Conservation (phyloP, 768 basidiomycete species). For the Boletus eberwhitei region DNA sequence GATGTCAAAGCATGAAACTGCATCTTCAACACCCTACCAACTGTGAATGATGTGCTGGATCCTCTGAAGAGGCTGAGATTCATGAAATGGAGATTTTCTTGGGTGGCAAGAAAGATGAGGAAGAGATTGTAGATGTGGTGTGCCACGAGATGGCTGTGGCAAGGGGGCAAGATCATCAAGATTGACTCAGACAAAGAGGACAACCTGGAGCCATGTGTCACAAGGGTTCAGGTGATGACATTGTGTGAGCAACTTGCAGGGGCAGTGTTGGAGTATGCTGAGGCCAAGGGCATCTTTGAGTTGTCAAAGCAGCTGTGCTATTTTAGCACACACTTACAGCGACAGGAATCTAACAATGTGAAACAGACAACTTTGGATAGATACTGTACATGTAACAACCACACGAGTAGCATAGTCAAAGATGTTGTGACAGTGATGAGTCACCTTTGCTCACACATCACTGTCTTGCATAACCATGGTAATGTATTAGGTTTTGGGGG, state of each 20-base stretch:
- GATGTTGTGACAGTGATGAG: too few relatives aligned
- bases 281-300: not conserved
- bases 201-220: not conserved
- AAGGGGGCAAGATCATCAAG: too few relatives aligned
- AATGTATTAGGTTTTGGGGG: not conserved
- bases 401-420: too few relatives aligned
- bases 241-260: not conserved
- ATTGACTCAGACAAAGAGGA: not conserved
- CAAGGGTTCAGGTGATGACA: not conserved
- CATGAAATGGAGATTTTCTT: too few relatives aligned
- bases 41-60: too few relatives aligned
- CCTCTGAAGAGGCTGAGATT: too few relatives aligned
- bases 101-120: too few relatives aligned
- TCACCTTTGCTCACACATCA: not conserved
- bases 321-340: not conserved
- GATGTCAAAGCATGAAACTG: too few relatives aligned
- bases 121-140: too few relatives aligned
- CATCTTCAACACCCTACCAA: too few relatives aligned
- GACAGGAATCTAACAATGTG: not conserved
- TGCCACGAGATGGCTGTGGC: too few relatives aligned
- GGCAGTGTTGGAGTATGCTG: not conserved
- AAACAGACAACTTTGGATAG: not conserved
- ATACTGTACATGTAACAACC: not conserved
- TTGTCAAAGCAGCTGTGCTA: not conserved
- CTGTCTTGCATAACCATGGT: not conserved